Base-by-base conservation (phyloP, 2,329 filamentous ascomycete genomes). In the Seiridium cupressi region DNA sequence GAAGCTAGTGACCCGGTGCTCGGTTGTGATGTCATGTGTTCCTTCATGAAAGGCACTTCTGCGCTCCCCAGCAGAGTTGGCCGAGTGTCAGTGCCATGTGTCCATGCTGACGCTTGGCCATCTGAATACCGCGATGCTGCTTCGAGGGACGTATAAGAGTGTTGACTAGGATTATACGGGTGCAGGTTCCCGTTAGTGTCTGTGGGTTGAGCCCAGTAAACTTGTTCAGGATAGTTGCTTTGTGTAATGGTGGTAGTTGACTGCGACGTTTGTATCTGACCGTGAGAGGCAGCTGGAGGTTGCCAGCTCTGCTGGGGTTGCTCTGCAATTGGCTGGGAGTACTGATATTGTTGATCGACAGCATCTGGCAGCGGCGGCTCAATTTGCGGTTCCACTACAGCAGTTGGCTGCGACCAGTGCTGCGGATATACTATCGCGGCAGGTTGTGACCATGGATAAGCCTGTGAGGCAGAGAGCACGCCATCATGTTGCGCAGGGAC, bases 1-100 rank as follows among this genome's bases (percentile, higher is more conserved):
- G 8, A 9, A 49, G 3, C 35, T 26, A 31, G 47, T 26, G 47
- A 11, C 26, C 11, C n/a, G 10, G 11, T 26, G 32, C 35, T 49
- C 9, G 31, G 26, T 3, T 26, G n/a, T 34, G 34, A 1, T 10
- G 26, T 7, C 10, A 35, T n/a, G 11, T 34, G 36, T 5, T 48
- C 55, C 47, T 64, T 65, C 44, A 55, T 49, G 51, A 56, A 60
- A 10, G 61, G 62, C 26, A 59, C 38, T 44, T 48, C 57, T n/a
- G 55, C 38, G 34, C 36, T 58, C 18, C 5, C 31, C 7, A 10
- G 5, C 6, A 35, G 10, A 5, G 18, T 13, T 6, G 55, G 11
- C 18, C 55, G 42, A 10, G 11, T 10, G 55, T 57, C 55, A 35
- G 42, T 10, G 11, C 49, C 49, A n/a, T 53, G 49, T 3, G 3